Conservation (phyloP, 2,329 filamentous ascomycete species). For the Myrmaecium sp. region DNA sequence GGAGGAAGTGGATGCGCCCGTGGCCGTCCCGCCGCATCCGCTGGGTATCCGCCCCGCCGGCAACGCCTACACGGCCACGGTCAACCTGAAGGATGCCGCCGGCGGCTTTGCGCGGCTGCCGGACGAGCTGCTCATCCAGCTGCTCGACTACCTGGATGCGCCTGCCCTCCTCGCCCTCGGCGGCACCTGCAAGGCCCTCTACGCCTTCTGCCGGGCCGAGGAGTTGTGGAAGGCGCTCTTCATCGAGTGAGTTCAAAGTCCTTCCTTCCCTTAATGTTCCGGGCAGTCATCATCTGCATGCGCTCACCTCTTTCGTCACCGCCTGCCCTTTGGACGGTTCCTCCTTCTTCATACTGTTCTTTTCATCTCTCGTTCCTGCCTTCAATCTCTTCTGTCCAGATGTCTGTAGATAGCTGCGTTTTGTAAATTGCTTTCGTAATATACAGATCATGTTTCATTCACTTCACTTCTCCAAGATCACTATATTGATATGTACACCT, state of each 20-base stretch:
- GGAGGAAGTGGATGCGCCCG: slow-evolving; percentile 22
- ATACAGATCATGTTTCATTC: too few species aligned
- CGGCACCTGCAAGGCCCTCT: slow-evolving; percentile 67
- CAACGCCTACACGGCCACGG: slow-evolving; percentile 53
- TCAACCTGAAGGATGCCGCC: slow-evolving; percentile 48
- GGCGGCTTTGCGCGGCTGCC: slow-evolving; percentile 53
- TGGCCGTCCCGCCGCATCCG: slow-evolving; percentile 59
- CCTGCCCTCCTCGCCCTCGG: slow-evolving; percentile 47
- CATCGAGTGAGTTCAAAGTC: slow-evolving; percentile 50
- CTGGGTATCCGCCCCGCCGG: slow-evolving; percentile 73
- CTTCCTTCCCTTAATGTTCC: slow-evolving; percentile 5
- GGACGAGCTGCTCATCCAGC: slow-evolving; percentile 60
- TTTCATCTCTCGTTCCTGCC: too few species aligned
- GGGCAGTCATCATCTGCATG: slow-evolving; percentile 1
- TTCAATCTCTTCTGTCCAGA: too few species aligned
- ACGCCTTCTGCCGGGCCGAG: slow-evolving; percentile 68
- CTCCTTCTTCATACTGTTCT: too few species aligned
- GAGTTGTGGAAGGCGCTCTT: slow-evolving; percentile 83
- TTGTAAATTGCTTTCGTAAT: too few species aligned
- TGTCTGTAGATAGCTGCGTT: too few species aligned
- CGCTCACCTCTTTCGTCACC: slow-evolving; percentile 1
- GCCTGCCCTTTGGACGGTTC: too few species aligned
- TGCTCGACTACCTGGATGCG: slow-evolving; percentile 61
- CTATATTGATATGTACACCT: too few species aligned
- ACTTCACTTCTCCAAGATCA: too few species aligned